These are phyloP conservation scores for Setomelanomma holmii DNA, from an alignment of 2,329 filamentous ascomycete genomes.

Conservation along the genomic window DNA sequence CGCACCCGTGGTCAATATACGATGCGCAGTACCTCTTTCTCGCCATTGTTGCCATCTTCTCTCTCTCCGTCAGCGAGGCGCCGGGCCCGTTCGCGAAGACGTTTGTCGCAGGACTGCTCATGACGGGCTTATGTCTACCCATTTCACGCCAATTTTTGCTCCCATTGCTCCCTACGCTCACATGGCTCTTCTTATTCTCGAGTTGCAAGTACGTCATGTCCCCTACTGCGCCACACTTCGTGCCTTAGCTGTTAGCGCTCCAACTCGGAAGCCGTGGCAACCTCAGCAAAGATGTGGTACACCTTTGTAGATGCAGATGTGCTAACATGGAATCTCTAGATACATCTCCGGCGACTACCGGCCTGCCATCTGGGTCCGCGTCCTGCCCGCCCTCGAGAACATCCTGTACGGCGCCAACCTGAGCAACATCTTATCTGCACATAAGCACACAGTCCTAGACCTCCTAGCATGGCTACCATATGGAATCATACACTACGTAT, in stretches of 20 bases:
- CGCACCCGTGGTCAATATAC: slow-evolving; percentile 80
- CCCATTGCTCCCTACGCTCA: slow-evolving; percentile 82
- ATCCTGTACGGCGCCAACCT: slow-evolving; percentile 95
- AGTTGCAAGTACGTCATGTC: slow-evolving; percentile 78
- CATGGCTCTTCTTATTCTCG: slow-evolving; percentile 91
- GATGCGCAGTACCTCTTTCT: slow-evolving; percentile 86
- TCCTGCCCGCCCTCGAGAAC: slow-evolving; percentile 92
- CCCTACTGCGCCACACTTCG: slow-evolving; percentile 2
- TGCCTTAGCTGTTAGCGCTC: slow-evolving; percentile 4
- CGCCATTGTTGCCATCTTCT: slow-evolving; percentile 78
- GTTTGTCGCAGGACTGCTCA: slow-evolving; percentile 69
- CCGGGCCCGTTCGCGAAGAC: slow-evolving; percentile 82
- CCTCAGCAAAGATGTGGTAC: neutral
- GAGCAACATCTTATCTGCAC: slow-evolving; percentile 91
- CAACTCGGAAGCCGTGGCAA: slow-evolving; percentile 7
- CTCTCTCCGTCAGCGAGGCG: slow-evolving; percentile 78
- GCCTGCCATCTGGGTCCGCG: slow-evolving; percentile 93
- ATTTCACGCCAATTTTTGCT: slow-evolving; percentile 90
- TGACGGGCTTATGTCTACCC: slow-evolving; percentile 77
- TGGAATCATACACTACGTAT: slow-evolving; percentile 87
- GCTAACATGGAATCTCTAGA: slow-evolving; percentile 56
- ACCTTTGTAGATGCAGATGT: slow-evolving; percentile 10
- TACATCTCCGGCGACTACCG: slow-evolving; percentile 90
- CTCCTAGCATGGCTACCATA: slow-evolving; percentile 93
- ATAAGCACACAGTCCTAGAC: slow-evolving; percentile 83